Evolutionary conservation across 1,139 yeast species (phyloP).

Genomic region (Meyerozyma guilliermondii): DNA sequence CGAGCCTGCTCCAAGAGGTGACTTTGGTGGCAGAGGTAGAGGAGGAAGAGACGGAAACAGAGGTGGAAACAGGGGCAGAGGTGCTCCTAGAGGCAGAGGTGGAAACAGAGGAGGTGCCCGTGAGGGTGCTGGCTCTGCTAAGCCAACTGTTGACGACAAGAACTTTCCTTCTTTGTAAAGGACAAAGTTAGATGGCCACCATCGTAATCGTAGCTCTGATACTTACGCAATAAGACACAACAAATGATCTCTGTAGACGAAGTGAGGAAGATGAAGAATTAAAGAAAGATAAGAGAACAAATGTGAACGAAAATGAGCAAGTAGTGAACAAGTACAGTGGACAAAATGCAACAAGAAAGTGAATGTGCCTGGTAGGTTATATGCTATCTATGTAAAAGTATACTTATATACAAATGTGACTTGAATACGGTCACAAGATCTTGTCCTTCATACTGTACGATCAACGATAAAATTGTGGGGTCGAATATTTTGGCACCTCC

Average conservation of each 20-base stretch:
- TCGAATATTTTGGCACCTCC: background rate
- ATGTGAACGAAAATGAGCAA: too few species aligned
- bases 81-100: slow-evolving; percentile 18
- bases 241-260: too few species aligned
- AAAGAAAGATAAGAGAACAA: too few species aligned
- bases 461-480: background rate
- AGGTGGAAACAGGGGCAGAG: slow-evolving; percentile 30
- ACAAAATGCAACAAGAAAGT: too few species aligned
- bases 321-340: too few species aligned
- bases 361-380: too few species aligned
- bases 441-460: background rate
- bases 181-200: background rate
- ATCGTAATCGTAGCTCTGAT: background rate
- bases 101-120: slow-evolving; percentile 19
- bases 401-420: background rate
- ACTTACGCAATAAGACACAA: background rate
- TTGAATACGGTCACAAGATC: background rate
- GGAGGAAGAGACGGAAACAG: slow-evolving; percentile 20
- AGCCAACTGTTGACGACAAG: slow-evolving; percentile 47
- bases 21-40: slow-evolving; percentile 12
- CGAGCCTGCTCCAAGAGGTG: slow-evolving; percentile 18
- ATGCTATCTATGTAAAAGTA: background rate
- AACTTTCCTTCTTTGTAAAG: slow-evolving; percentile 57
- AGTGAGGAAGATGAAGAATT: too few species aligned
- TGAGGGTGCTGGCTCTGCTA: slow-evolving; percentile 24